A percentile compares a stretch with the other conserved stretches of the same genome.
These are phyloP conservation scores for Aspergillus japonicus DNA, from an alignment of 2,329 filamentous ascomycete genomes.

Conservation along the genomic window DNA sequence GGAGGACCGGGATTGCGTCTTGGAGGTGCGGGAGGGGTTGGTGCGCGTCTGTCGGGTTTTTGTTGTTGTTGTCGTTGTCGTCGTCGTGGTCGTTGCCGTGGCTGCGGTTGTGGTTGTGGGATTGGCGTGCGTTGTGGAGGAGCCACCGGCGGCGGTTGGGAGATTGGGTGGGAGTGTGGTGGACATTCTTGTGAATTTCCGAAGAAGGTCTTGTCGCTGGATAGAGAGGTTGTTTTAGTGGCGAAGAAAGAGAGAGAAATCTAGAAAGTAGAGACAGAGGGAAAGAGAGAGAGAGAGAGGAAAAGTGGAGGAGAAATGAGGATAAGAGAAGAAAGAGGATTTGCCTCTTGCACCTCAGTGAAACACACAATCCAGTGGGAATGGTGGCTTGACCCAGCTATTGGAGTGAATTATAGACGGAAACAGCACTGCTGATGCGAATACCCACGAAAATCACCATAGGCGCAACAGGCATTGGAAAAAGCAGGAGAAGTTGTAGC, in stretches of 20 bases:
- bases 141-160: too few species aligned
- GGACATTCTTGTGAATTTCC: conserved; percentile 27
- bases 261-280: too few species aligned
- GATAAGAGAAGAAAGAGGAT: not conserved
- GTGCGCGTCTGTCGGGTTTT: conserved; percentile 48
- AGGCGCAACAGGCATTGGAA: not conserved
- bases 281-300: too few species aligned
- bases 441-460: conserved; percentile 10
- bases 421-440: not conserved
- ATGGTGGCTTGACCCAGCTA: not conserved
- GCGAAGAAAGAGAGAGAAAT: conserved; percentile 10
- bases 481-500: conserved; percentile 13
- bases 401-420: not conserved
- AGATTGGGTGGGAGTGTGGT: conserved; percentile 26
- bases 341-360: not conserved
- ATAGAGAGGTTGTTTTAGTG: conserved; percentile 11
- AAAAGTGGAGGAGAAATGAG: not conserved
- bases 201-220: too few species aligned
- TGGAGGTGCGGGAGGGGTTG: conserved; percentile 50
- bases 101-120: not conserved
- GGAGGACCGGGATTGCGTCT: conserved; percentile 42
- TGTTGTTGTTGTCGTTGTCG: not conserved
- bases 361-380: not conserved
- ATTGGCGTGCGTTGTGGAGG: not conserved
- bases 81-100: not conserved